phyloP scores from a whole-genome alignment of 2,329 filamentous ascomycete genomes.

The Plectosphaerella plurivora region DNA sequence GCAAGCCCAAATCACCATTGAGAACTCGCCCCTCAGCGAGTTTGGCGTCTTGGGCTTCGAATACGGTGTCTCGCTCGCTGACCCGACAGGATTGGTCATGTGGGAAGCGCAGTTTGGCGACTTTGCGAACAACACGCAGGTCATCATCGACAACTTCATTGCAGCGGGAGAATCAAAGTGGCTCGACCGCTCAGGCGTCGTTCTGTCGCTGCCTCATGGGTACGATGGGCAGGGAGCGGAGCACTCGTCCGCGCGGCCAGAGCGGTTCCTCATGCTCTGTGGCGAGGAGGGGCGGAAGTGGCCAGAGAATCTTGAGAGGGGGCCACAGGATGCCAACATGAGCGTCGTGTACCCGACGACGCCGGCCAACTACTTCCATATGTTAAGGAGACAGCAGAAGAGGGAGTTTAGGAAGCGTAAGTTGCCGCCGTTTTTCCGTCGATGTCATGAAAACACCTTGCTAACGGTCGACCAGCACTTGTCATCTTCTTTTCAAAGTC shows the following conservation, averaged over 20 bases:
- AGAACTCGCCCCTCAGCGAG: slow-evolving; percentile 81
- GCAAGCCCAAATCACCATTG: slow-evolving; percentile 91
- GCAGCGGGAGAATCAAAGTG: slow-evolving; percentile 97
- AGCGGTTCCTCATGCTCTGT: slow-evolving; percentile 92
- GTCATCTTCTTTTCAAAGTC: slow-evolving; percentile 98
- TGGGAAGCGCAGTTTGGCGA: slow-evolving; percentile 99
- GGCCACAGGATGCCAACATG: slow-evolving; percentile 99
- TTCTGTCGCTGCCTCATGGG: slow-evolving; percentile 93
- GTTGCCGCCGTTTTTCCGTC: slow-evolving; percentile 27
- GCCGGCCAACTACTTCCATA: slow-evolving; percentile 93
- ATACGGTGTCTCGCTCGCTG: slow-evolving; percentile 95
- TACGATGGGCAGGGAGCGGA: slow-evolving; percentile 98
- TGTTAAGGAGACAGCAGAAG: slow-evolving; percentile 94
- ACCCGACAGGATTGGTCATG: slow-evolving; percentile 93
- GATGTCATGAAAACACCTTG: background rate
- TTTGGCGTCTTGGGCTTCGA: slow-evolving; percentile 84
- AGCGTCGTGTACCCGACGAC: slow-evolving; percentile 97
- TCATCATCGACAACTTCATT: slow-evolving; percentile 97
- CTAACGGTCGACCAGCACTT: slow-evolving; percentile 54
- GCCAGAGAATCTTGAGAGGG: slow-evolving; percentile 71
- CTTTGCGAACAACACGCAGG: slow-evolving; percentile 98
- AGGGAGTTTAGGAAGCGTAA: slow-evolving; percentile 97
- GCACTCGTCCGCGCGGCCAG: slow-evolving; percentile 94
- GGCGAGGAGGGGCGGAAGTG: slow-evolving; percentile 90
- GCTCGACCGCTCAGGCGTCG: slow-evolving; percentile 94